A percentile compares a stretch with the other conserved stretches of the same genome.
These are phyloP conservation scores for Cystobasidium sp. DNA, from an alignment of 1,284 basidiomycete genomes.

Conservation along the genomic window DNA sequence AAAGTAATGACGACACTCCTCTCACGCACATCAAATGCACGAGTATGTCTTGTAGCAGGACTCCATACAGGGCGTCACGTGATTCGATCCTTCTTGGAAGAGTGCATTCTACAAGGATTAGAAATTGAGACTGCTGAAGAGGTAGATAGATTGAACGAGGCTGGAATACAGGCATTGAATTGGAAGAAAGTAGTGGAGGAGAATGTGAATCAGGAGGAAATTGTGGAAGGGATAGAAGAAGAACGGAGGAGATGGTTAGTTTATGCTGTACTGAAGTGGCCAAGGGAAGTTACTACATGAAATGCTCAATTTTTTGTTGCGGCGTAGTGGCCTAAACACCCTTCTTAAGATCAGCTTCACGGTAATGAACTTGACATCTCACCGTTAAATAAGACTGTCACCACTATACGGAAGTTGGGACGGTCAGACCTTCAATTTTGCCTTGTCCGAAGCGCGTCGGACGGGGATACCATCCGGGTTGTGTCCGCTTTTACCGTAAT, in stretches of 20 bases:
- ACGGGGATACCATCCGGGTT: too few species aligned
- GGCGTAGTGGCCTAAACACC: too few species aligned
- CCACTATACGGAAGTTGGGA: too few species aligned
- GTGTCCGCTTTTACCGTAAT: too few species aligned
- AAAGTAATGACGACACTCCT: constrained; percentile 24
- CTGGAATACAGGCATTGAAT: neutral
- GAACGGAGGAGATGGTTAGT: constrained; percentile 34
- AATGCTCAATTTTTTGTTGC: too few species aligned
- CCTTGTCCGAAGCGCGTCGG: too few species aligned
- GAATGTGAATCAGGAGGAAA: neutral
- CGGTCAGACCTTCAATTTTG: too few species aligned
- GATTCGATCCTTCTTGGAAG: constrained; percentile 11
- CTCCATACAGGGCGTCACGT: constrained; percentile 32
- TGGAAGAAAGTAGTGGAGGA: constrained; percentile 1
- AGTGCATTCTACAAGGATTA: neutral
- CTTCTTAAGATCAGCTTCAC: too few species aligned
- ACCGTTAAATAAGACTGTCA: too few species aligned
- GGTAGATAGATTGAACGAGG: constrained; percentile 19
- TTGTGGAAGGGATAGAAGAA: constrained; percentile 28
- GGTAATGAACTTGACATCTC: too few species aligned
- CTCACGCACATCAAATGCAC: neutral
- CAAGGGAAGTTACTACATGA: too few species aligned
- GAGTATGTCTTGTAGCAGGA: constrained; percentile 30
- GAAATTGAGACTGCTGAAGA: constrained; percentile 22
- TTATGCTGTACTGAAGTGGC: constrained; percentile 8